Evolutionary conservation across 2,329 filamentous ascomycete species (phyloP), one percentile per base, ranked within the genome.

Genomic region (Diplodia corticola): DNA sequence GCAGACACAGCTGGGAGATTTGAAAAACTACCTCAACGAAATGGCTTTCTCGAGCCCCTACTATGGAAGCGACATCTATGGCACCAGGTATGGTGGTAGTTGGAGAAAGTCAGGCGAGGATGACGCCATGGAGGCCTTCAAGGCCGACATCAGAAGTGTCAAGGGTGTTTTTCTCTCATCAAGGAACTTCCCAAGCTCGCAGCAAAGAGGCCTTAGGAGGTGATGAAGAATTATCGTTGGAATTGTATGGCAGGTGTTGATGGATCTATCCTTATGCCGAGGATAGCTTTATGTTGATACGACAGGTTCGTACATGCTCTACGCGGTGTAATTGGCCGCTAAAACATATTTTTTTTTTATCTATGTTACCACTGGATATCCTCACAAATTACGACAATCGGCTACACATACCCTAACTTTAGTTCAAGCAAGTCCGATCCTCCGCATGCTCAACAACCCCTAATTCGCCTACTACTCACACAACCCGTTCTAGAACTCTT

Each of bases 101-200:
- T 71, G 69, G 53, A 77, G 78, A 59, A 87, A 87, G 71, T 84
- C 85, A 33, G 84, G 88, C 68, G 82, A 84, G 70, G 81, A 84
- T 28, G 91, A 94, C 76, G 89, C 91, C 77, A 88, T 92, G 71
- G 87, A 87, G 69, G 87, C 86, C 73, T 83, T 91, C 22, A 91
- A 91, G 79, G 87, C 87, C 69, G 91, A 89, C 68, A 93, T 96
- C 61, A 82, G 91, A 69, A 85, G 90, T 66, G 86, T 95, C 49
- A 96, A 96, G 80, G 91, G 91, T 1, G 86, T 92, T 12, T 80
- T 95, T 70, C 77, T 96, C 65, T 92, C 88, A 72, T 86, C 91
- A 4, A 86, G 89, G 72, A 91, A 87, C 71, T 94, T 94, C 70
- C 89, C 76, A 15, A 66, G 64, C 17, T 24, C 64, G 5, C 64